A percentile compares a stretch with the other conserved stretches of the same genome.
phyloP scores from a whole-genome alignment of 2,329 filamentous ascomycete species.

The Grosmannia clavigera region DNA sequence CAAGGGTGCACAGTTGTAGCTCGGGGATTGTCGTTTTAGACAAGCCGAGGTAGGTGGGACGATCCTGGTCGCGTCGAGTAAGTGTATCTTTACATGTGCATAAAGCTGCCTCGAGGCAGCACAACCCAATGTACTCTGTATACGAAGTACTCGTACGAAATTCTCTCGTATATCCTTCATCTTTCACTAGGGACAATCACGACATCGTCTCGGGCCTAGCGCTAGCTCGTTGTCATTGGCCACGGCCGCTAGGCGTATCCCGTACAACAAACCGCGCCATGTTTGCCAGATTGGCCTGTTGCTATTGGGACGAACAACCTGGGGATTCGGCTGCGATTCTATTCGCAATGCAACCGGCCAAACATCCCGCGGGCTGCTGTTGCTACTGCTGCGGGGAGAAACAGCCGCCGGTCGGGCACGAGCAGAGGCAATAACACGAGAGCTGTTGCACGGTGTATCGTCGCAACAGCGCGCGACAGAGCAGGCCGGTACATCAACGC shows the following conservation, averaged over 20 bases:
- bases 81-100: not conserved
- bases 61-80: not conserved
- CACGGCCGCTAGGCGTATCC: not conserved
- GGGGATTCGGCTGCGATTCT: conserved; percentile 9
- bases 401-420: not conserved
- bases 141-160: not conserved
- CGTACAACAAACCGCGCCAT: conserved; percentile 2
- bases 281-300: conserved; percentile 2
- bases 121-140: not conserved
- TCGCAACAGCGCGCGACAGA: not conserved
- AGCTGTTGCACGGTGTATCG: not conserved
- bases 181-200: not conserved
- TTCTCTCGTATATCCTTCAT: not conserved
- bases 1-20: not conserved
- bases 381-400: conserved; percentile 5
- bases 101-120: not conserved
- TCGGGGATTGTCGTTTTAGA: not conserved
- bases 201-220: not conserved
- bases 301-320: conserved; percentile 11
- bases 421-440: not conserved
- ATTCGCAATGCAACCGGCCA: conserved; percentile 10
- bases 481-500: not conserved
- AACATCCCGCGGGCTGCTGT: conserved; percentile 8
- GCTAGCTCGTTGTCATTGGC: not conserved
- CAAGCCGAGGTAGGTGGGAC: conserved; percentile 3